Evolutionary conservation across 1,139 yeast genomes (phyloP).

Genomic region (Geotrichum reessii): DNA sequence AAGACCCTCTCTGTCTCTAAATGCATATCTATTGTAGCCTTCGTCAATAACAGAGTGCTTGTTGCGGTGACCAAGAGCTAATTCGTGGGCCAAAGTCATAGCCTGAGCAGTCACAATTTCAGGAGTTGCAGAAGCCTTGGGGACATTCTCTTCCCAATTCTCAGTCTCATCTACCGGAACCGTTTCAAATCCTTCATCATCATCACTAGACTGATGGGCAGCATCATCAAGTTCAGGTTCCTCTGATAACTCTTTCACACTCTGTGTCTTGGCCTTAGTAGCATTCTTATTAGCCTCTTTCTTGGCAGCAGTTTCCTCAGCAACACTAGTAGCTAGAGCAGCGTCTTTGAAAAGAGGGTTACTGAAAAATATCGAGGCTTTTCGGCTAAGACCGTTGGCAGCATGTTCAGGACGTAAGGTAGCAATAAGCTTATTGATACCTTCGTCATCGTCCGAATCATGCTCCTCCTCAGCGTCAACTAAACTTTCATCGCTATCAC

Average conservation of each 20-base stretch:
- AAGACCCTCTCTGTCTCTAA: constrained; percentile 81
- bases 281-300: constrained; percentile 1
- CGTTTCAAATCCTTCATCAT: constrained; percentile 32
- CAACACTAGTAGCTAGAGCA: constrained; percentile 49
- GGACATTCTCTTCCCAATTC: constrained; percentile 32
- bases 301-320: constrained; percentile 22
- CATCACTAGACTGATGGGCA: constrained; percentile 36
- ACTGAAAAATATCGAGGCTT: constrained; percentile 72
- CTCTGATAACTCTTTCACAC: constrained; percentile 15
- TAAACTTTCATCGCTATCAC: constrained; percentile 29
- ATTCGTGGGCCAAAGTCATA: constrained; percentile 95
- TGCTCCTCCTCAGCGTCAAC: constrained; percentile 20
- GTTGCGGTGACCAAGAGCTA: constrained; percentile 81
- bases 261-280: constrained; percentile 6
- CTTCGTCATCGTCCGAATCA: constrained; percentile 65
- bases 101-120: constrained; percentile 92
- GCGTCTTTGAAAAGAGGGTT: constrained; percentile 62
- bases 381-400: constrained; percentile 54
- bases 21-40: constrained; percentile 85
- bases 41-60: constrained; percentile 83
- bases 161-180: constrained; percentile 33
- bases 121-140: constrained; percentile 43
- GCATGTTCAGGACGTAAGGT: constrained; percentile 45
- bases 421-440: constrained; percentile 56
- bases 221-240: constrained; percentile 30